A percentile compares a stretch with the other conserved stretches of the same genome.
phyloP scores from a whole-genome alignment of 2,329 filamentous ascomycete species.

The Aspergillus caelatus region DNA sequence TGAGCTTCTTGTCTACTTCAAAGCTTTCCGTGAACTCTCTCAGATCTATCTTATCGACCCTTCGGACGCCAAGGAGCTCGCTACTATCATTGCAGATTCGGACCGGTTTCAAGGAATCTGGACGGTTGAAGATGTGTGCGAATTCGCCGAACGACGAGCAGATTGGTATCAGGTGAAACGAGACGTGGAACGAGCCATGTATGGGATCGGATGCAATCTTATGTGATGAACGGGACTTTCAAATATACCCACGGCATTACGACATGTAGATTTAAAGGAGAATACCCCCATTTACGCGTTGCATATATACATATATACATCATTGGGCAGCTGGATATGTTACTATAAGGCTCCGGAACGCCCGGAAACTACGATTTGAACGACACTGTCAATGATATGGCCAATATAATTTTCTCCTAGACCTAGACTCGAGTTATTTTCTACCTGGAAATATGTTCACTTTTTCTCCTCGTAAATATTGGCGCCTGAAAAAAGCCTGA shows the following conservation, averaged over 20 bases:
- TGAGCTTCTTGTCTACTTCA: conserved; percentile 86
- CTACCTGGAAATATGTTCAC: not conserved
- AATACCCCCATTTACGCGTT: conserved; percentile 11
- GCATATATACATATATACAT: not conserved
- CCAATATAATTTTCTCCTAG: not conserved
- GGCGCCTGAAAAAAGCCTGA: conserved; percentile 10
- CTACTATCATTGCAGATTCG: conserved; percentile 88
- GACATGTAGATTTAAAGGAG: conserved; percentile 20
- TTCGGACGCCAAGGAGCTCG: conserved; percentile 88
- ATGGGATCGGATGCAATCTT: conserved; percentile 82
- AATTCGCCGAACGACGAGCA: conserved; percentile 89
- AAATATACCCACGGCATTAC: conserved; percentile 21
- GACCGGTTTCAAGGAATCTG: conserved; percentile 92
- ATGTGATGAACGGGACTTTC: conserved; percentile 63
- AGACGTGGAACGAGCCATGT: conserved; percentile 94
- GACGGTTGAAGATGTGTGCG: conserved; percentile 92
- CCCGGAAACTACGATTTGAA: not conserved
- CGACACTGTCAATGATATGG: not conserved
- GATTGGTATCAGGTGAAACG: conserved; percentile 93
- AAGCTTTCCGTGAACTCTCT: conserved; percentile 84
- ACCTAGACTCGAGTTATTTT: not conserved
- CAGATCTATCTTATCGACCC: conserved; percentile 94
- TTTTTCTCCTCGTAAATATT: not conserved
- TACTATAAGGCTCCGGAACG: not conserved
- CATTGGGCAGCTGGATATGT: not conserved